These are phyloP conservation scores for Phaeotremella skinneri DNA, from an alignment of 768 basidiomycete species.

Conservation along the genomic window DNA sequence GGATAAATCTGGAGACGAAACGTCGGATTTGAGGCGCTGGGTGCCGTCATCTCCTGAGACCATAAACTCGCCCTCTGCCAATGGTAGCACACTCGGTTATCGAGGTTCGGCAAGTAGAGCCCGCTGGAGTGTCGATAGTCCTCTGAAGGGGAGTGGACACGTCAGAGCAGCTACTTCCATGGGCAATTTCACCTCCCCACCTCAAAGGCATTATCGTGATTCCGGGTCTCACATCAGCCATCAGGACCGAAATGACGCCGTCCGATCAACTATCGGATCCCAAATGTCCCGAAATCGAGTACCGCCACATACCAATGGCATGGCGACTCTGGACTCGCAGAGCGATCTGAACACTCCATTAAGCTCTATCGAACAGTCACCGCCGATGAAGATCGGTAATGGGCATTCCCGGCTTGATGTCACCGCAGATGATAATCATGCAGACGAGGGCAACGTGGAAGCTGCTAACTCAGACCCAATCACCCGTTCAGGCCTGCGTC, in stretches of 20 bases:
- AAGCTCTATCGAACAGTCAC: constrained; percentile 18
- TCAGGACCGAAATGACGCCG: background rate
- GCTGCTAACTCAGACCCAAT: constrained; percentile 13
- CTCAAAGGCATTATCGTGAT: constrained; percentile 10
- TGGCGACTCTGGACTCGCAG: background rate
- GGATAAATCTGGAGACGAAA: background rate
- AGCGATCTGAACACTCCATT: background rate
- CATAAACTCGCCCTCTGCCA: background rate
- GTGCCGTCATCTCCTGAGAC: constrained; percentile 10
- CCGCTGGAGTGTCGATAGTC: constrained; percentile 15
- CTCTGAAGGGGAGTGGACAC: constrained; percentile 7
- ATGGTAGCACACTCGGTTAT: background rate
- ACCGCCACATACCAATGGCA: background rate
- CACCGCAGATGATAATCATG: constrained; percentile 11
- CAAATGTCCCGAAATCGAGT: background rate
- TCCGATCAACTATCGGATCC: background rate
- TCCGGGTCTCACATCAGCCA: background rate
- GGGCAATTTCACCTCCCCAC: constrained; percentile 13
- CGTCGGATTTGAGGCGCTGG: constrained; percentile 14
- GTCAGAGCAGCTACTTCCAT: constrained; percentile 15
- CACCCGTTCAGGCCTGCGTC: background rate
- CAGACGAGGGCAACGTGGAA: background rate
- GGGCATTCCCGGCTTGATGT: constrained; percentile 17
- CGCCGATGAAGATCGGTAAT: constrained; percentile 7
- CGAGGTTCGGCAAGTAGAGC: constrained; percentile 12